Evolutionary conservation across 2,329 filamentous ascomycete species (phyloP), one percentile per base, ranked within the genome.

Genomic region (Epichloe elymi): DNA sequence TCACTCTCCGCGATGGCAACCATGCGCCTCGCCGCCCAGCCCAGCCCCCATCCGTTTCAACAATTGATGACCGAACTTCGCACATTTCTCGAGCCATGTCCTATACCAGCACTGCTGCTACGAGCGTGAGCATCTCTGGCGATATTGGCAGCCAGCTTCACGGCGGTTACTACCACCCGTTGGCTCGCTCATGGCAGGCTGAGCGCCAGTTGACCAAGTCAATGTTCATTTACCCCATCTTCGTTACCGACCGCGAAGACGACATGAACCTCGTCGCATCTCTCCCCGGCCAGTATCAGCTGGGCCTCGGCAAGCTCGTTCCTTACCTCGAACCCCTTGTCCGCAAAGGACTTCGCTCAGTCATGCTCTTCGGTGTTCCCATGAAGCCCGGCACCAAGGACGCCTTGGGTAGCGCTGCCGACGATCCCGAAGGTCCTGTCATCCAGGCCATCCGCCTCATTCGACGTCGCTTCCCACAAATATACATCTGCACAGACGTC

Each of bases 151-250:
- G 85, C 66, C 86, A 91, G 68, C 76, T 91, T 41, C 87, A 93
- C 63, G 84, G 86, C 49, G 87, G 87, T 53, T 91, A 91, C 68
- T 83, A 82, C 60, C 86, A 93, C 61, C 85, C 87, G 45, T 74
- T 93, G 51, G 83, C 85, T 52, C 77, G 87, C 57, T 78, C 83
- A 60, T 93, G 87, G 87, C 87, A 93, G 67, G 82, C 86, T 36
- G 86, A 91, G 71, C 78, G 85, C 58, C 86, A 91, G 70, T 74
- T 93, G 65, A 91, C 87, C 55, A 91, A 91, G 88, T 93, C 90
- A 38, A 97, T 97, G 93, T 84, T 98, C 62, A 96, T 98, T 63
- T 97, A 94, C 70, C 93, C 93, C 12, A 78, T 98, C 58, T 98
- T 98, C 73, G 81, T 98, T 57, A 95, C 93, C 61, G 93, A 98